phyloP scores from a whole-genome alignment of 139 green algal species.

The Micractinium sp. region DNA sequence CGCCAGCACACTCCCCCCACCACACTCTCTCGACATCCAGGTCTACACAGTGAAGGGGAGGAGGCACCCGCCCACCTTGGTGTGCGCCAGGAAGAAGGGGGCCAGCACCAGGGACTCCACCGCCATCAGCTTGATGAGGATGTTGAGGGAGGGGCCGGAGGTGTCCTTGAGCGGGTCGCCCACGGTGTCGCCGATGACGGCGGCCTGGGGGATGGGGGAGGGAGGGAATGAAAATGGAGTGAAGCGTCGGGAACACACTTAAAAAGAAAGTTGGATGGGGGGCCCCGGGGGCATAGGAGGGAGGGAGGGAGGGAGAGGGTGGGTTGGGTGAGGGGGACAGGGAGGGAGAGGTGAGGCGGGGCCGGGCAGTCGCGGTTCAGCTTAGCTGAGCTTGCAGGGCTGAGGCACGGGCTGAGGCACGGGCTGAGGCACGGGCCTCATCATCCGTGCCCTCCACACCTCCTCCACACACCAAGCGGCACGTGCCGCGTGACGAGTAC shows the following conservation, averaged over 20 bases:
- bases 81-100: slow-evolving; percentile 80
- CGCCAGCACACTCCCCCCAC: neutral
- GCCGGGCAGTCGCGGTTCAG: no score
- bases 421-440: no score
- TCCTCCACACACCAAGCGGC: no score
- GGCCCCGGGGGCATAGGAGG: no score
- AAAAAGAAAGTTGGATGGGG: no score
- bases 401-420: no score
- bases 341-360: neutral
- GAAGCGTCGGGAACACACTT: no score
- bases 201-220: slow-evolving; percentile 53
- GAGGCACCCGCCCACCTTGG: slow-evolving; percentile 5
- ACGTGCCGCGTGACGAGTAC: no score
- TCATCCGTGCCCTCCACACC: no score
- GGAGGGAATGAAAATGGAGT: neutral
- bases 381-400: no score
- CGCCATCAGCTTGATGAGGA: slow-evolving; percentile 99
- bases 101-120: slow-evolving; percentile 93
- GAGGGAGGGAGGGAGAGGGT: neutral
- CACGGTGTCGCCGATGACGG: slow-evolving; percentile 99
- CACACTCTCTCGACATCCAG: neutral
- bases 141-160: slow-evolving; percentile 94
- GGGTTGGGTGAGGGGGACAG: neutral
- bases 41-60: neutral
- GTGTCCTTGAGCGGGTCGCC: slow-evolving; percentile 96